Conservation (phyloP, 1,284 basidiomycete genomes). For the Cutaneotrichosporon arboriforme region DNA sequence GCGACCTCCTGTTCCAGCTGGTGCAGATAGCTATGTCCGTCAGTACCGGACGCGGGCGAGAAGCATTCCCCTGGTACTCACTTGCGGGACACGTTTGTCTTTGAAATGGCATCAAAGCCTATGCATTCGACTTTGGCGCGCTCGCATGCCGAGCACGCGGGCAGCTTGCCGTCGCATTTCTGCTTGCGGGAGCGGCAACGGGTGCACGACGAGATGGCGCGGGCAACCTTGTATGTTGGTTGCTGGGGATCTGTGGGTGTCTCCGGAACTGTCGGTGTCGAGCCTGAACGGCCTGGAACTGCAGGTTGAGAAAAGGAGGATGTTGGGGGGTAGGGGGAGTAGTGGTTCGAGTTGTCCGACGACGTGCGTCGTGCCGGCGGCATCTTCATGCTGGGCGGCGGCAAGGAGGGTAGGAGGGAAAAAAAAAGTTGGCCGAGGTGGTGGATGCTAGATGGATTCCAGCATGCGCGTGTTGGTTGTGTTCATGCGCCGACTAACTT, state of each 20-base stretch:
- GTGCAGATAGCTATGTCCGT: conserved; percentile 42
- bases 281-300: conserved; percentile 6
- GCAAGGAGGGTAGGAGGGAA: not conserved
- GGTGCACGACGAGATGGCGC: conserved; percentile 49
- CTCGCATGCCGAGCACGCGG: conserved; percentile 45
- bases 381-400: conserved; percentile 24
- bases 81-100: conserved; percentile 50
- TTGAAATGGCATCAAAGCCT: conserved; percentile 49
- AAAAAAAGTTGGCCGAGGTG: too few species aligned
- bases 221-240: conserved; percentile 42
- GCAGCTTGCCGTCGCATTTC: conserved; percentile 50
- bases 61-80: conserved; percentile 23
- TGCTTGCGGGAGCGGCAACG: conserved; percentile 47
- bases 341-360: conserved; percentile 17
- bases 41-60: not conserved
- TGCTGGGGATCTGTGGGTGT: conserved; percentile 1
- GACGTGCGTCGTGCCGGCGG: conserved; percentile 20
- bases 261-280: not conserved
- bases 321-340: conserved; percentile 30
- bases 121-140: conserved; percentile 50
- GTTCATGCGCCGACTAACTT: not conserved
- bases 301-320: conserved; percentile 18
- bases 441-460: not conserved
- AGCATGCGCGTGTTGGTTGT: too few species aligned
- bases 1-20: conserved; percentile 48